Evolutionary conservation across 192 early-diverging fungal species (phyloP).

Genomic region (Mortierella alpina): DNA sequence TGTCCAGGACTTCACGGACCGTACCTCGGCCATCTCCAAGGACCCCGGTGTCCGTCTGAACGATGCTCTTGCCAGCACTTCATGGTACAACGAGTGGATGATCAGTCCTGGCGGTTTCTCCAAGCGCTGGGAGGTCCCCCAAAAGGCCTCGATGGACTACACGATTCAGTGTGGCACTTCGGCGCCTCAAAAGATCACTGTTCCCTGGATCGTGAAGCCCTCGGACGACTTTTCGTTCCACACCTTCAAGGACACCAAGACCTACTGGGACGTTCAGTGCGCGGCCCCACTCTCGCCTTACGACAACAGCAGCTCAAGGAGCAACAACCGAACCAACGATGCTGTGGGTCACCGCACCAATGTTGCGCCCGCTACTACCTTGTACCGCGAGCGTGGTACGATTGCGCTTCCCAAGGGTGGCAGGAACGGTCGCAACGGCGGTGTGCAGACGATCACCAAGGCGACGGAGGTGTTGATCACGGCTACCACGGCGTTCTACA

Average conservation of each 20-base stretch:
- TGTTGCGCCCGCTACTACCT: slow-evolving; percentile 10
- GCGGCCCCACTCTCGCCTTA: slow-evolving; percentile 19
- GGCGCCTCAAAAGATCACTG: slow-evolving; percentile 17
- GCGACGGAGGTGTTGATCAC: slow-evolving; percentile 26
- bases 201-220: slow-evolving; percentile 48
- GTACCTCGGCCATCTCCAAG: slow-evolving; percentile 52
- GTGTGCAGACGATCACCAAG: slow-evolving; percentile 21
- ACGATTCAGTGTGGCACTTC: slow-evolving; percentile 32
- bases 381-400: slow-evolving; percentile 42
- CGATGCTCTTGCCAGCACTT: slow-evolving; percentile 47
- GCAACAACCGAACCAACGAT: not conserved
- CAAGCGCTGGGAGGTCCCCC: slow-evolving; percentile 41
- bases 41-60: slow-evolving; percentile 57
- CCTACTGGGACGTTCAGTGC: slow-evolving; percentile 50
- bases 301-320: slow-evolving; percentile 9
- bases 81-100: slow-evolving; percentile 49
- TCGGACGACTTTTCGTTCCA: slow-evolving; percentile 26
- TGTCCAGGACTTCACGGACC: slow-evolving; percentile 42
- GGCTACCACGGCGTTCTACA: slow-evolving; percentile 46
- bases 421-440: slow-evolving; percentile 16
- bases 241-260: slow-evolving; percentile 40
- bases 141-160: slow-evolving; percentile 41
- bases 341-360: not conserved
- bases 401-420: slow-evolving; percentile 23
- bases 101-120: slow-evolving; percentile 41